phyloP scores from a whole-genome alignment of 257 asterid genomes.

The Datura wrightii region DNA sequence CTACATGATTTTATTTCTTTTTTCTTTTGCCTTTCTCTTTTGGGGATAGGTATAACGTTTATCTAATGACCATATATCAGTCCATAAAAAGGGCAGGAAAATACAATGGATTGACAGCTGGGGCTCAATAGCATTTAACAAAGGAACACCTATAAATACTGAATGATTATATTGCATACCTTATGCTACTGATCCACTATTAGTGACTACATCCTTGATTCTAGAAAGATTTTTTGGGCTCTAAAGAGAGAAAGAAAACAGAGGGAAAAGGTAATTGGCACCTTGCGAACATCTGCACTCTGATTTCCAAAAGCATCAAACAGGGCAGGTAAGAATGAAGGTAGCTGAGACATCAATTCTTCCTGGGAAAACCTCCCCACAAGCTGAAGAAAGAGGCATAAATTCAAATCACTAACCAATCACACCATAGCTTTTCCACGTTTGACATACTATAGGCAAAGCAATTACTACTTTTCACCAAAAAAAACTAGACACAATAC shows the following conservation, averaged over 20 bases:
- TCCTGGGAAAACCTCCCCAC: slow-evolving; percentile 94
- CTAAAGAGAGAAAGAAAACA: neutral
- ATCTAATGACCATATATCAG: neutral
- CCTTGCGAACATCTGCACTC: slow-evolving; percentile 99
- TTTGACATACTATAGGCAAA: neutral
- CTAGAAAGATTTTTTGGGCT: slow-evolving; percentile 2
- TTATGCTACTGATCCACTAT: neutral
- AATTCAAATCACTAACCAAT: slow-evolving; percentile 28
- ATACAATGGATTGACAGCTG: neutral
- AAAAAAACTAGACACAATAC: neutral
- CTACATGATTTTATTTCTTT: neutral
- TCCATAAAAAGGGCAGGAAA: neutral
- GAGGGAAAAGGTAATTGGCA: slow-evolving; percentile 32
- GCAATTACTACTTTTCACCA: neutral
- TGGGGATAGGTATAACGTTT: neutral
- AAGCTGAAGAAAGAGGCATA: slow-evolving; percentile 60
- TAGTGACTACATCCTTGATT: neutral
- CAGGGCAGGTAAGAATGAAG: slow-evolving; percentile 91
- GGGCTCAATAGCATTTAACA: neutral
- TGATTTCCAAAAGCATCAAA: slow-evolving; percentile 97
- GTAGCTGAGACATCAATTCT: slow-evolving; percentile 84
- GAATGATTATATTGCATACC: slow-evolving; percentile 24
- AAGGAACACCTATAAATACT: neutral
- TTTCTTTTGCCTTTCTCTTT: neutral
- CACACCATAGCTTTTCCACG: slow-evolving; percentile 29